phyloP scores from a whole-genome alignment of 1,284 basidiomycete species.

The Malassezia nana region DNA sequence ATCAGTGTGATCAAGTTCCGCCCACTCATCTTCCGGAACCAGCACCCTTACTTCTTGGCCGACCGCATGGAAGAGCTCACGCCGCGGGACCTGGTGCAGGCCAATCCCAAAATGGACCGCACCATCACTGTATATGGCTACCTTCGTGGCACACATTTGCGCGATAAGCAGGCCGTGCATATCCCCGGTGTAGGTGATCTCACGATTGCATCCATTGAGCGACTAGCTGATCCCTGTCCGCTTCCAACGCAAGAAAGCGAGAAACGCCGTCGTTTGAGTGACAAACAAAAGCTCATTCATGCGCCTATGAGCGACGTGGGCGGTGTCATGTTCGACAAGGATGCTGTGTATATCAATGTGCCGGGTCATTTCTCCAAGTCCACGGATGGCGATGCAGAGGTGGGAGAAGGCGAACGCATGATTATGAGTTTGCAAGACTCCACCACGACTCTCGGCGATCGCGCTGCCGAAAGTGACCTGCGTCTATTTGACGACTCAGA shows the following conservation, averaged over 20 bases:
- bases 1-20: slow-evolving; percentile 98
- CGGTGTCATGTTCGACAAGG: slow-evolving; percentile 94
- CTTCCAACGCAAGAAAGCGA: slow-evolving; percentile 83
- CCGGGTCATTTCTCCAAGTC: slow-evolving; percentile 72
- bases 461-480: slow-evolving; percentile 69
- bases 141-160: slow-evolving; percentile 54
- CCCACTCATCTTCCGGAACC: slow-evolving; percentile 87
- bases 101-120: slow-evolving; percentile 77
- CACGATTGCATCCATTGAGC: slow-evolving; percentile 62
- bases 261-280: slow-evolving; percentile 80
- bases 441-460: slow-evolving; percentile 68
- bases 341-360: slow-evolving; percentile 95
- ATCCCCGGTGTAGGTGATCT: slow-evolving; percentile 85
- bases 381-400: slow-evolving; percentile 41
- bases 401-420: slow-evolving; percentile 89
- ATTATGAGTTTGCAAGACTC: slow-evolving; percentile 91
- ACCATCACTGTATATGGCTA: slow-evolving; percentile 91
- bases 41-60: slow-evolving; percentile 88
- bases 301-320: slow-evolving; percentile 98
- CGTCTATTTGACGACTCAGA: slow-evolving; percentile 60
- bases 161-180: slow-evolving; percentile 71
- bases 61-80: slow-evolving; percentile 95
- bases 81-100: slow-evolving; percentile 69
- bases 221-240: slow-evolving; percentile 85
- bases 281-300: slow-evolving; percentile 89